Evolutionary conservation across 352 stramenopile species (phyloP), one percentile per base, ranked within the genome.

Genomic region (Phytophthora megakarya): DNA sequence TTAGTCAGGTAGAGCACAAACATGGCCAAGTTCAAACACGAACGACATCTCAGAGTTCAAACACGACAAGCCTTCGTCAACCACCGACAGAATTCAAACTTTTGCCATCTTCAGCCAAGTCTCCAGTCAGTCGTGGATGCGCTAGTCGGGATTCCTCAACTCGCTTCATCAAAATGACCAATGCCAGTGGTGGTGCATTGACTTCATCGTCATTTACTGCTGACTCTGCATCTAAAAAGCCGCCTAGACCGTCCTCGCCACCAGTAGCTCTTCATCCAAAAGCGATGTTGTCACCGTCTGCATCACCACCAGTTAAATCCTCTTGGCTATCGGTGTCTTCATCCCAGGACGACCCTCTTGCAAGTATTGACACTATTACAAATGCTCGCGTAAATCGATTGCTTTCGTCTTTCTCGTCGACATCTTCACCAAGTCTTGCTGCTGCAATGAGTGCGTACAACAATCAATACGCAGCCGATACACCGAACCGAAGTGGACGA

Each of bases 51-150:
- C 49, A 59, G 11, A 51, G 67, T n/a, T 22, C 38, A 2, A 44
- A 18, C 55, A 72, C 58, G 30, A 44, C 35, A 30, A 76, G 49
- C 22, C 40, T 72, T 43, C 62, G 46, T 28, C 57, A 70, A 12
- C 72, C 50, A 37, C 47, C 65, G 12, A 78, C 69, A 9, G 65
- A 78, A 48, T 72, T 80, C 52, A 76, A 72, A 28, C 61, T 80
- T 1, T 32, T 79, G 9, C 72, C 67, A 23, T 61, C 68, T 2
- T 57, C 61, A 37, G 67, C 54, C 15, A 72, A 69, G 6, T 69
- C 65, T 35, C 65, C 72, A 3, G 51, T 70, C 11, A 30, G 56
- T 18, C 57, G 68, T 38, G 45, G 64, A 19, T 46, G 9, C 18
- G 8, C 43, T 0, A 60, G 9, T 38, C 59, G 59, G 18, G 64